Evolutionary conservation across 2,329 filamentous ascomycete species (phyloP), one percentile per base, ranked within the genome.

Genomic region (Thielaviopsis musarum): DNA sequence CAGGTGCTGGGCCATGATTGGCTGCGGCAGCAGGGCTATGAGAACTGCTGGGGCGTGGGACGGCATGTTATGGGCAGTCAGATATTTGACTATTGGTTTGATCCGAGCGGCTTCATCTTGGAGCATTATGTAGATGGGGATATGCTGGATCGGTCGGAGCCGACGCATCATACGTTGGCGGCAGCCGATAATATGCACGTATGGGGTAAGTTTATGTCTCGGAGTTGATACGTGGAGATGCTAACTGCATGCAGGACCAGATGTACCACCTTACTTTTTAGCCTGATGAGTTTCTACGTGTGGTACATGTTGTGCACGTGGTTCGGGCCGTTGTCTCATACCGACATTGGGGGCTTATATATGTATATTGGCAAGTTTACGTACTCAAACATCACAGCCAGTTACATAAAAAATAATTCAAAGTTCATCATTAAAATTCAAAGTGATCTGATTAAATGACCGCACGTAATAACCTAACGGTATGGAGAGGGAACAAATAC

Each of bases 51-150:
- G 85, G 85, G 85, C 1, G 79, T 88, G 0, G 85, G 85, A 0
- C 70, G 85, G 57, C 84, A 88, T 71, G 77, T 87, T 22, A 74
- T 87, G 65, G 84, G 84, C 3, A 81, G 77, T 63, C 84, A 87
- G 70, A 80, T 88, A 57, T 88, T 88, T 64, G 67, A 68, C 55
- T 68, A 68, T 60, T 68, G 67, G 66, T 67, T 79, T 66, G 83
- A 86, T 69, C 78, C 79, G 0, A 75, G 73, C 2, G 73, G 74
- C 0, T 83, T 84, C 66, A 84, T 85, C 69, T 71, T 85, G 66
- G 82, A 85, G 70, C 82, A 86, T 68, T 88, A 87, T 65, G 80
- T 83, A 17, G 84, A 87, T 67, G 84, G 84, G 0, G 84, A 88
- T 69, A 65, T 84, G 64, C 75, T 87, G 1, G 72, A 79, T 61